These are phyloP conservation scores for Asterophora lycoperdoides DNA, from an alignment of 768 basidiomycete genomes.

Conservation along the genomic window DNA sequence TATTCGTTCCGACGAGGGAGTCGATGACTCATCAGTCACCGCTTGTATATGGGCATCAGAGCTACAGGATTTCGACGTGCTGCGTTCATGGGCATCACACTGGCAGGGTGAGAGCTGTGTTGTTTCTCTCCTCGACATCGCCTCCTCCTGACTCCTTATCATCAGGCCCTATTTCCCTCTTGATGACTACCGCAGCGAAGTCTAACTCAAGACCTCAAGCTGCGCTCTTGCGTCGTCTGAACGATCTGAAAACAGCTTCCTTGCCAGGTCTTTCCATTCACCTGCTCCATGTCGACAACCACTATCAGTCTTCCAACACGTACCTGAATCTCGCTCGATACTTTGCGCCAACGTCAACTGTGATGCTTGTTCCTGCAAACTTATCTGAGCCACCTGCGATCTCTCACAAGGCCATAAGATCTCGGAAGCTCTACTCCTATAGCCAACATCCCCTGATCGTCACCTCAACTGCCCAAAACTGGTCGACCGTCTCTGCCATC, in stretches of 20 bases:
- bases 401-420: constrained; percentile 14
- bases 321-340: constrained; percentile 64
- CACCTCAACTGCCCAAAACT: constrained; percentile 23
- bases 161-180: constrained; percentile 46
- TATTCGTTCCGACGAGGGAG: constrained; percentile 18
- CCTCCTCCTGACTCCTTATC: background rate
- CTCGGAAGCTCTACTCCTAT: constrained; percentile 1
- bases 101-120: constrained; percentile 40
- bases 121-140: background rate
- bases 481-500: constrained; percentile 32
- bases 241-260: constrained; percentile 16
- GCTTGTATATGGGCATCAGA: constrained; percentile 51
- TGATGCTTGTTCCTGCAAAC: constrained; percentile 50
- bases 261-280: constrained; percentile 38
- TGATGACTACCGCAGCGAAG: constrained; percentile 35
- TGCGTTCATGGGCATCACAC: constrained; percentile 31
- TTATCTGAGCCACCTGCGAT: constrained; percentile 24
- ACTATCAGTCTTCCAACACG: constrained; percentile 41
- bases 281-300: constrained; percentile 38
- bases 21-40: constrained; percentile 25
- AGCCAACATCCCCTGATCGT: constrained; percentile 17
- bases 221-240: constrained; percentile 25
- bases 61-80: constrained; percentile 25
- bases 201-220: constrained; percentile 22
- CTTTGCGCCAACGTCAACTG: constrained; percentile 43